Percentiles rank a stretch among this genome's conserved stretches.
Evolutionary conservation across 768 basidiomycete genomes (phyloP).

Genomic region (Cantharellus cinnabarinus): DNA sequence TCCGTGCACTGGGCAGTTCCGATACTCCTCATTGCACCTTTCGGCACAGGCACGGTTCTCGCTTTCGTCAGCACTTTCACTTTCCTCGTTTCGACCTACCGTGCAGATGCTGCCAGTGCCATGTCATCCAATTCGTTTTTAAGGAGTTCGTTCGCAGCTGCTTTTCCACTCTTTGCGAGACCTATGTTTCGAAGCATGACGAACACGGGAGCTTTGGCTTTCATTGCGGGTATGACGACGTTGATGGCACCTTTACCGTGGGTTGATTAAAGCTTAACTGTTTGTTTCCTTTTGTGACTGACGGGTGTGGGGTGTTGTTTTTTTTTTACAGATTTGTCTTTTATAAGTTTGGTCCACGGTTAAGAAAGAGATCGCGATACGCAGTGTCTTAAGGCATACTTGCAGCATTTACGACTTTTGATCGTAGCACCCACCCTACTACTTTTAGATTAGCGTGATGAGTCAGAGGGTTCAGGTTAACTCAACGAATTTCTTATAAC

Average conservation of each 20-base stretch:
- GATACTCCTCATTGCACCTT: constrained; percentile 25
- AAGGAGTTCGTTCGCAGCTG: constrained; percentile 27
- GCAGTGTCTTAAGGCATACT: background rate
- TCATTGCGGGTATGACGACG: constrained; percentile 44
- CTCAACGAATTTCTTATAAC: no score
- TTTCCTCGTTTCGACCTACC: constrained; percentile 31
- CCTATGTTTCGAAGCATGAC: constrained; percentile 35
- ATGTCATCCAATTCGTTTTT: constrained; percentile 44
- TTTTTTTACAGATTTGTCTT: constrained; percentile 24
- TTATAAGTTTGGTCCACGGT: constrained; percentile 5
- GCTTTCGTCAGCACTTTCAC: constrained; percentile 52
- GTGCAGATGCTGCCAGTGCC: constrained; percentile 36
- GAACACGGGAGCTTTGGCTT: constrained; percentile 48
- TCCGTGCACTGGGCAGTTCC: constrained; percentile 29
- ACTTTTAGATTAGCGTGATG: no score
- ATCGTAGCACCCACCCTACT: no score
- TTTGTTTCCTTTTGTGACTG: background rate
- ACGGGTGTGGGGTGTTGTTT: background rate
- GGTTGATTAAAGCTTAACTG: constrained; percentile 2
- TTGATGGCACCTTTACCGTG: constrained; percentile 34
- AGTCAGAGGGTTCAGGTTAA: no score
- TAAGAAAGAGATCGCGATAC: constrained; percentile 5
- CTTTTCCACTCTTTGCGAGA: constrained; percentile 32
- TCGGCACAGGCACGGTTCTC: constrained; percentile 37
- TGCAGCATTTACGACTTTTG: no score